Conservation (phyloP, 176 grass and related monocot species). For the Avena insularis region DNA sequence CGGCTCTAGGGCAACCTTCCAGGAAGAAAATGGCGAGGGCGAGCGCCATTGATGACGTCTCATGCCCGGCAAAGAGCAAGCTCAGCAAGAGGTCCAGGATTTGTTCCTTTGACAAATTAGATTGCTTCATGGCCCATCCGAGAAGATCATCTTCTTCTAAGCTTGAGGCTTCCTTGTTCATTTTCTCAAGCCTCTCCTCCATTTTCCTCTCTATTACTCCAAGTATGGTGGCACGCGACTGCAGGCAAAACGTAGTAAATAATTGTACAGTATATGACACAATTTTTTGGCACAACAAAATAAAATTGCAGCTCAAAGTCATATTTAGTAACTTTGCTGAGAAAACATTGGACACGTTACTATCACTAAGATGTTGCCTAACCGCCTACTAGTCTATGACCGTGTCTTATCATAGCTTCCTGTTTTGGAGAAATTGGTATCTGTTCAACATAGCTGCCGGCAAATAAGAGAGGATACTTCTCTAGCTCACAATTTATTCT, state of each 20-base stretch:
- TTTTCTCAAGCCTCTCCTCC: conserved; percentile 63
- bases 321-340: neutral
- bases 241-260: neutral
- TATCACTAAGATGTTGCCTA: conserved; percentile 34
- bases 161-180: conserved; percentile 40
- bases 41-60: conserved; percentile 93
- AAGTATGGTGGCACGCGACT: conserved; percentile 86
- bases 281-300: neutral
- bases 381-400: conserved; percentile 42
- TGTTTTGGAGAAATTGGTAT: conserved; percentile 42
- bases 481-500: neutral
- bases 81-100: conserved; percentile 94
- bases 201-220: conserved; percentile 85
- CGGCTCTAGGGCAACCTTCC: conserved; percentile 75
- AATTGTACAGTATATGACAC: neutral
- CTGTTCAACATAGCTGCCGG: neutral
- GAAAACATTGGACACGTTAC: conserved; percentile 15
- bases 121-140: conserved; percentile 77
- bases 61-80: conserved; percentile 91
- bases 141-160: conserved; percentile 89
- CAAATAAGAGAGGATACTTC: neutral
- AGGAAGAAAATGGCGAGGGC: conserved; percentile 90
- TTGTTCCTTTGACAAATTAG: conserved; percentile 77
- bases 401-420: conserved; percentile 18
- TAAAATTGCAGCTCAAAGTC: neutral